phyloP scores from a whole-genome alignment of 768 basidiomycete genomes.

The Naganishia kalamii region DNA sequence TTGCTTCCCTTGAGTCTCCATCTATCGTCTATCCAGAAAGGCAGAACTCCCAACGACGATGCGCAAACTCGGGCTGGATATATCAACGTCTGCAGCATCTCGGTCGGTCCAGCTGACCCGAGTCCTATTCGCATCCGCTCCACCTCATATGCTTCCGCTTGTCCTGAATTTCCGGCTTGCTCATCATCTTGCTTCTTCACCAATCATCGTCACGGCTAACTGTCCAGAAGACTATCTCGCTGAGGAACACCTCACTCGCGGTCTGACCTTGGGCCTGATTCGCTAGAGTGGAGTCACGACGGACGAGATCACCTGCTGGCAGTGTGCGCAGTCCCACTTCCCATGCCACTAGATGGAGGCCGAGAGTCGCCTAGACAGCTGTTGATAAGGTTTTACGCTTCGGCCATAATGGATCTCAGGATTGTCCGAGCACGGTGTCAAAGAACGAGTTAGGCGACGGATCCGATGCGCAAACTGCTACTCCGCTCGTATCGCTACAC shows the following conservation, averaged over 20 bases:
- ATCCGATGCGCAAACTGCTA: background rate
- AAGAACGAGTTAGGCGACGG: too few relatives aligned
- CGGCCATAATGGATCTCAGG: too few relatives aligned
- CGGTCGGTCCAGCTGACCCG: background rate
- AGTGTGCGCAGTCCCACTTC: too few relatives aligned
- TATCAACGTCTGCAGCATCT: background rate
- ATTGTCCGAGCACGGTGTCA: too few relatives aligned
- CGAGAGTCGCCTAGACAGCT: too few relatives aligned
- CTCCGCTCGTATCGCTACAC: background rate
- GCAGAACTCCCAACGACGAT: background rate
- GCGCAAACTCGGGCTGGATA: background rate
- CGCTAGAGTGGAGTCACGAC: too few relatives aligned
- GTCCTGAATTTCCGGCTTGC: background rate
- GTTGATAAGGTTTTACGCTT: too few relatives aligned
- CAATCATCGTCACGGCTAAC: constrained; percentile 12
- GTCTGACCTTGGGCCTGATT: too few relatives aligned
- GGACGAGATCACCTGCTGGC: too few relatives aligned
- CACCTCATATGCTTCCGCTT: constrained; percentile 4
- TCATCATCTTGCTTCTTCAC: background rate
- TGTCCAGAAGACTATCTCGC: background rate
- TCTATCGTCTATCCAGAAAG: constrained; percentile 11
- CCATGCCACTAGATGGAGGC: too few relatives aligned
- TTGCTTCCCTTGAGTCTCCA: background rate
- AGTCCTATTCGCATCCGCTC: background rate
- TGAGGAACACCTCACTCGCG: background rate